phyloP scores from a whole-genome alignment of 1,284 basidiomycete genomes.

The Schizopora paradoxa region DNA sequence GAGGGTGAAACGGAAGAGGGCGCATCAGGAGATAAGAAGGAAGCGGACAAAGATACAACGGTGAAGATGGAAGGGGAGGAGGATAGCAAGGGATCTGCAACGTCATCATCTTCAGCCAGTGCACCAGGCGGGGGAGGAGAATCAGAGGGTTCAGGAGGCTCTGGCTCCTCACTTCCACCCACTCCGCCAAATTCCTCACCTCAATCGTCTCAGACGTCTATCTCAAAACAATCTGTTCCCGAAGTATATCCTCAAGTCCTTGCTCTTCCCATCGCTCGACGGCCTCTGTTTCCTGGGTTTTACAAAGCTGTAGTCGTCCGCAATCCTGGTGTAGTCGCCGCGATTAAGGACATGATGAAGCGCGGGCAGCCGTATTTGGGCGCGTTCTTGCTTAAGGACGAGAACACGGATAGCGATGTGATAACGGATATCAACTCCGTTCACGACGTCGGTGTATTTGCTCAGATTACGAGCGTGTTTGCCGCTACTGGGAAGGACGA shows the following conservation, averaged over 20 bases:
- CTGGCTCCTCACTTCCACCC: constrained; percentile 26
- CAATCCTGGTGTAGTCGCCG: constrained; percentile 87
- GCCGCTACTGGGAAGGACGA: constrained; percentile 60
- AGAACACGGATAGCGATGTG: constrained; percentile 88
- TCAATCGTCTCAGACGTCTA: constrained; percentile 45
- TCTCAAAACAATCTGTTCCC: constrained; percentile 80
- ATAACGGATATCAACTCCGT: constrained; percentile 88
- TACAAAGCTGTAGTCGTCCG: constrained; percentile 95
- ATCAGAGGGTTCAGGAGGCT: constrained; percentile 13
- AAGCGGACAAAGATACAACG: constrained; percentile 3
- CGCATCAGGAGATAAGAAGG: constrained; percentile 10
- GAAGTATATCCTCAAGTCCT: constrained; percentile 92
- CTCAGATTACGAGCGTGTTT: constrained; percentile 96
- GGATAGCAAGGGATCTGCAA: constrained; percentile 17
- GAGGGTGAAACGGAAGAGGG: constrained; percentile 12
- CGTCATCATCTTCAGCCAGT: constrained; percentile 25
- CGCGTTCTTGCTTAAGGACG: constrained; percentile 95
- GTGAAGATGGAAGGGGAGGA: constrained; percentile 22
- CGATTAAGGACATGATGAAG: constrained; percentile 95
- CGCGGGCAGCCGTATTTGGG: constrained; percentile 97
- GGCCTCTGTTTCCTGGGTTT: constrained; percentile 96
- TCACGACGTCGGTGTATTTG: constrained; percentile 93
- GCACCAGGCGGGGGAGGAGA: constrained; percentile 22
- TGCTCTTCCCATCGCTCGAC: constrained; percentile 91
- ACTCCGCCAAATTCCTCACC: constrained; percentile 32